phyloP scores from a whole-genome alignment of 176 grass and related monocot species.

The Paspalum notatum region DNA sequence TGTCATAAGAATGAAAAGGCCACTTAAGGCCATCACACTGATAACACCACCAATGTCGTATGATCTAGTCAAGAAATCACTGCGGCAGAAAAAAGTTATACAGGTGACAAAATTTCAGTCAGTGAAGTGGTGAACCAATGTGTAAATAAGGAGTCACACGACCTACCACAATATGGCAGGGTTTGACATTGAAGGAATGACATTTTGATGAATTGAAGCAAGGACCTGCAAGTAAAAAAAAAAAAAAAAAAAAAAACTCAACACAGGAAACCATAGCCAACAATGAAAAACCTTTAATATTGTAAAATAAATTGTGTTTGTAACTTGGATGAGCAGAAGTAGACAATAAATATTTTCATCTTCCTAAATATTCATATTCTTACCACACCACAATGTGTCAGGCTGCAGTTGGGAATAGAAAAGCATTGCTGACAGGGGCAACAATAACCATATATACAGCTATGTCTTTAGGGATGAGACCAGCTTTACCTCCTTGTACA shows the following conservation, averaged over 20 bases:
- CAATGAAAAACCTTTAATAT: background rate
- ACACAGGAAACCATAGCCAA: conserved; percentile 21
- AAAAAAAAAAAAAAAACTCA: conserved; percentile 9
- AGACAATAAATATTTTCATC: background rate
- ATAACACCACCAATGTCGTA: conserved; percentile 98
- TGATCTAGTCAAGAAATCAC: conserved; percentile 98
- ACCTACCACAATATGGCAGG: conserved; percentile 86
- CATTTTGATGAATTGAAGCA: conserved; percentile 81
- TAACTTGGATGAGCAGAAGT: conserved; percentile 7
- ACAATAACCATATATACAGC: background rate
- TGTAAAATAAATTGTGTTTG: background rate
- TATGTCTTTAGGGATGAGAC: conserved; percentile 9
- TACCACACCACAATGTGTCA: background rate
- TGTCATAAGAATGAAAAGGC: conserved; percentile 96
- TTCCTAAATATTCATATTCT: conserved; percentile 10
- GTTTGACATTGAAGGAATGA: conserved; percentile 92
- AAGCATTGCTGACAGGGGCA: conserved; percentile 14
- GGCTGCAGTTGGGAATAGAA: background rate
- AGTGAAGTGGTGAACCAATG: conserved; percentile 28
- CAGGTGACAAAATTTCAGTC: conserved; percentile 4
- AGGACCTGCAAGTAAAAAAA: conserved; percentile 67
- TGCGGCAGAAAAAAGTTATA: conserved; percentile 42
- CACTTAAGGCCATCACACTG: conserved; percentile 96
- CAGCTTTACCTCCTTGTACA: conserved; percentile 91
- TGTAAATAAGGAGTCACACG: conserved; percentile 11